phyloP scores from a whole-genome alignment of 2,329 filamentous ascomycete genomes.

The Basipetospora chlamydospora region DNA sequence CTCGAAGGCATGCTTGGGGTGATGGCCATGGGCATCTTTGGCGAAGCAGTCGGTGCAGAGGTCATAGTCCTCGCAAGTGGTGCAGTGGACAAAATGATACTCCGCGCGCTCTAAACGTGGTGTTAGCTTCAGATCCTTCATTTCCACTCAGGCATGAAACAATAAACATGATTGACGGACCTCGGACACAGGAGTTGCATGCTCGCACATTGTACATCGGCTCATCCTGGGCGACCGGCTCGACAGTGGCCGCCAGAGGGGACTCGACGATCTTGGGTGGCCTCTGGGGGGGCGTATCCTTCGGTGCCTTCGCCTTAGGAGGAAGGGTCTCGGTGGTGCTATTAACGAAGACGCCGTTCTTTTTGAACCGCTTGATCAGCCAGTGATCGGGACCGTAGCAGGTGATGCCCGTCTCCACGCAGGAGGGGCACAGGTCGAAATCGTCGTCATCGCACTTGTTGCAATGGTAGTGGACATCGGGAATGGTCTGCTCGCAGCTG shows the following conservation, averaged over 20 bases:
- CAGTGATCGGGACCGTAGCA: conserved; percentile 75
- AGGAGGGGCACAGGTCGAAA: conserved; percentile 78
- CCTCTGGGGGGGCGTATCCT: too few species aligned
- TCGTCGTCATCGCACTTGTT: conserved; percentile 85
- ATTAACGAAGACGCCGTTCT: conserved; percentile 63
- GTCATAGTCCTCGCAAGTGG: conserved; percentile 76
- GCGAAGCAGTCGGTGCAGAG: conserved; percentile 74
- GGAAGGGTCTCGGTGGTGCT: conserved; percentile 73
- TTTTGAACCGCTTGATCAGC: conserved; percentile 82
- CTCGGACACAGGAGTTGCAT: conserved; percentile 49
- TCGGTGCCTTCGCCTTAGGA: conserved; percentile 39
- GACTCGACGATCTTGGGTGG: background rate
- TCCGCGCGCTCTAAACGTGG: conserved; percentile 49
- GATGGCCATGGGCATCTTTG: conserved; percentile 69
- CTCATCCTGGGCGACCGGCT: background rate
- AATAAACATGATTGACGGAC: conserved; percentile 14
- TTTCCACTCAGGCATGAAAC: too few species aligned
- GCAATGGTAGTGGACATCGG: conserved; percentile 84
- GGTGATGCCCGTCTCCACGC: conserved; percentile 59
- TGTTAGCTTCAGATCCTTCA: conserved; percentile 5
- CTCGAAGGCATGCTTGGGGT: conserved; percentile 71
- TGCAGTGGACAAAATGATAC: conserved; percentile 72
- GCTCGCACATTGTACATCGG: conserved; percentile 37
- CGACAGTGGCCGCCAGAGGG: background rate
- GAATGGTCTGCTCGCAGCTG: conserved; percentile 64